A percentile compares a stretch with the other conserved stretches of the same genome.
These are phyloP conservation scores for Ceratocystis harringtonii DNA, from an alignment of 2,329 filamentous ascomycete genomes.

Conservation along the genomic window DNA sequence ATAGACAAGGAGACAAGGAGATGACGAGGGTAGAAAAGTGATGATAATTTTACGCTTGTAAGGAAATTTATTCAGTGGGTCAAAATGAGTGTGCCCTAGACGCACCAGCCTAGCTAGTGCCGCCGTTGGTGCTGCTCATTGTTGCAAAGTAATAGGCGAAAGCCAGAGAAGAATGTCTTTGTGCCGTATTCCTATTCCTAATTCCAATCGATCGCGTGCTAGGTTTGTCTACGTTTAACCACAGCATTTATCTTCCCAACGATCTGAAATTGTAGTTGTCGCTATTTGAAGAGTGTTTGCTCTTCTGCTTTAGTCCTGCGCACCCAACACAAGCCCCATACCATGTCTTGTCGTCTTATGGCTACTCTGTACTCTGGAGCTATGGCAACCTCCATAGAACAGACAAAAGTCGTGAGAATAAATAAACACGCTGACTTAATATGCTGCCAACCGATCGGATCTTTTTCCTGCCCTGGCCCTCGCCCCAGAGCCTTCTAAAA, in stretches of 20 bases:
- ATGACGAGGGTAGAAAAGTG: no score
- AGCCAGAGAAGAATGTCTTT: constrained; percentile 4
- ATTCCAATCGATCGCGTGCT: background rate
- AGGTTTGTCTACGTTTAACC: background rate
- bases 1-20: no score
- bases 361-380: background rate
- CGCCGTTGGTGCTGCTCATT: no score
- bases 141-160: background rate
- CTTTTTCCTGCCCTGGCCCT: constrained; percentile 9
- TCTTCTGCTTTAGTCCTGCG: no score
- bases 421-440: constrained; percentile 4
- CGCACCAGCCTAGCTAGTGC: no score
- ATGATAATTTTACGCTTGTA: no score
- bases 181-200: background rate
- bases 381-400: background rate
- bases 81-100: no score
- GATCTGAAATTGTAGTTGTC: no score
- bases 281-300: no score
- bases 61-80: no score
- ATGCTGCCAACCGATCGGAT: background rate
- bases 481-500: background rate
- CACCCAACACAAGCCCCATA: no score
- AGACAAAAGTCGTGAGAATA: background rate
- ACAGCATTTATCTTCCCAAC: background rate
- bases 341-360: no score